phyloP scores from a whole-genome alignment of 2,329 filamentous ascomycete genomes.

The Arthrobotrys musiformis region DNA sequence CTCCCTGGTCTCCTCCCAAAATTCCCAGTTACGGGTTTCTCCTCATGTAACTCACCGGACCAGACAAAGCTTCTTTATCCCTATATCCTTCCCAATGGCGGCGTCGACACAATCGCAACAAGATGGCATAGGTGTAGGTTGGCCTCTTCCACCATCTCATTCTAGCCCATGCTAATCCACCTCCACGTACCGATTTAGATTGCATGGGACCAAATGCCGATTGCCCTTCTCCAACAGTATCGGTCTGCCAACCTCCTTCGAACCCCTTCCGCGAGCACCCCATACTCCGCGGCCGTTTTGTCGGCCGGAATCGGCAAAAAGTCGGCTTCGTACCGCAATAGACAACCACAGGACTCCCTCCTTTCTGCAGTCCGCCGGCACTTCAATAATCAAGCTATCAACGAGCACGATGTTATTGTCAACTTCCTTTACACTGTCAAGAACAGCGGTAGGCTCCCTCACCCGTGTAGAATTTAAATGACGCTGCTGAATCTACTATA shows the following conservation, averaged over 20 bases:
- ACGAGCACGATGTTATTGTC: slow-evolving; percentile 84
- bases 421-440: slow-evolving; percentile 79
- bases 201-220: slow-evolving; percentile 63
- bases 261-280: slow-evolving; percentile 74
- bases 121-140: slow-evolving; percentile 10
- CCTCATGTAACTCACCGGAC: not conserved
- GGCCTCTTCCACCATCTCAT: not conserved
- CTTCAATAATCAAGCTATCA: slow-evolving; percentile 81
- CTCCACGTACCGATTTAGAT: slow-evolving; percentile 61
- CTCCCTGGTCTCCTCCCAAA: not conserved
- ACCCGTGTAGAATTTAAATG: not conserved
- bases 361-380: slow-evolving; percentile 80
- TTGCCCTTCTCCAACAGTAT: slow-evolving; percentile 76
- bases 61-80: not conserved
- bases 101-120: slow-evolving; percentile 8
- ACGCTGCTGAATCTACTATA: slow-evolving; percentile 1
- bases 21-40: not conserved
- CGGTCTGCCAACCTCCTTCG: slow-evolving; percentile 77
- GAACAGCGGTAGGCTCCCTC: slow-evolving; percentile 65
- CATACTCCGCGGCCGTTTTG: slow-evolving; percentile 72
- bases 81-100: not conserved
- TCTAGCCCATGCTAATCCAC: not conserved
- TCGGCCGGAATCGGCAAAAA: slow-evolving; percentile 62
- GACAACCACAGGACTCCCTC: slow-evolving; percentile 65
- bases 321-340: slow-evolving; percentile 63